Evolutionary conservation across 1,284 basidiomycete species (phyloP).

Genomic region (Cutaneotrichosporon sp.): DNA sequence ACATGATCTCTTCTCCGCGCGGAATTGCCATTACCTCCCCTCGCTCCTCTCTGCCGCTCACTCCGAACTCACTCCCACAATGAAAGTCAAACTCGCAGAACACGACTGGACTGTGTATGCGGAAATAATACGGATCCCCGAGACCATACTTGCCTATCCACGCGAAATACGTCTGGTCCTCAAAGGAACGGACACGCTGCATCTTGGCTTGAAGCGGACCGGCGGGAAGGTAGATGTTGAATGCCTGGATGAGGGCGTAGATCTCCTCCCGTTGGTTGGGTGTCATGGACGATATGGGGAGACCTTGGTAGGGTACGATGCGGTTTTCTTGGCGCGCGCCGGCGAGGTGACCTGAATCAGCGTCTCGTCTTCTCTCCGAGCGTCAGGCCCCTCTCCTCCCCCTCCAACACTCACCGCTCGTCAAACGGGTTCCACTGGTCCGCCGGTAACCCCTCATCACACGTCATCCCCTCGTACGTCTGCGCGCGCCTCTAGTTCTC

Average conservation of each 20-base stretch:
- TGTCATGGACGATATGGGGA: constrained; percentile 36
- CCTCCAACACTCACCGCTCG: constrained; percentile 28
- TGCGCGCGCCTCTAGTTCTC: constrained; percentile 44
- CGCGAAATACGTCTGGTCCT: constrained; percentile 45
- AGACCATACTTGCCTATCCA: constrained; percentile 48
- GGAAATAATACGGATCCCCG: constrained; percentile 49
- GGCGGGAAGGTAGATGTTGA: constrained; percentile 48
- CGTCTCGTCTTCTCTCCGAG: background rate
- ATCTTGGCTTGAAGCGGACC: constrained; percentile 36
- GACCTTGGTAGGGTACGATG: constrained; percentile 44
- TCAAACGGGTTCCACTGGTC: constrained; percentile 52
- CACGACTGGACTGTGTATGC: constrained; percentile 46
- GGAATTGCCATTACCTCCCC: too few relatives aligned
- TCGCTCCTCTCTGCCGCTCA: too few relatives aligned
- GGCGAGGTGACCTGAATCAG: constrained; percentile 30
- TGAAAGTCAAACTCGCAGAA: constrained; percentile 52
- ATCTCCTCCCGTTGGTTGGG: constrained; percentile 34
- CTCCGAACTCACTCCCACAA: constrained; percentile 41
- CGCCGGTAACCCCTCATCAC: constrained; percentile 33
- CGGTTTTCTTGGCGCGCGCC: constrained; percentile 49
- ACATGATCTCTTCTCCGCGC: too few relatives aligned
- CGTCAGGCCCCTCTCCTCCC: too few relatives aligned
- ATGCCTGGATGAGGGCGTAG: constrained; percentile 39
- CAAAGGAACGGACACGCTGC: constrained; percentile 27
- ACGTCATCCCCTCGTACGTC: constrained; percentile 35